Conservation (phyloP, 352 stramenopile genomes). For the Chrysophaeum taylorii region DNA sequence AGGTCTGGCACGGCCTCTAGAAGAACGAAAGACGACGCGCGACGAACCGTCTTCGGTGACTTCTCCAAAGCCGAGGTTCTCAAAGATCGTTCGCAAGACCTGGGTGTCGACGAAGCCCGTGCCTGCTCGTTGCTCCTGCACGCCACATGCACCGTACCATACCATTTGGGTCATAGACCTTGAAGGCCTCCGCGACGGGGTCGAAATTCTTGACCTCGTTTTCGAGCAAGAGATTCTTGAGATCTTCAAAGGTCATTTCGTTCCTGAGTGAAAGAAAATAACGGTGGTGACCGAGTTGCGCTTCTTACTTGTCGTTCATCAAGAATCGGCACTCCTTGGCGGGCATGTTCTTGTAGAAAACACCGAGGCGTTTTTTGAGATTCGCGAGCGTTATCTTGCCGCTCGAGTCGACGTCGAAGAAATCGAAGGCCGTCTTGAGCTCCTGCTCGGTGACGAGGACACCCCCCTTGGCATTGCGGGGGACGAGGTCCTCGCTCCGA, state of each 20-base stretch:
- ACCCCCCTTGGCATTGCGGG: conserved; percentile 56
- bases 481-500: conserved; percentile 13
- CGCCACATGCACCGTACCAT: too few relatives aligned
- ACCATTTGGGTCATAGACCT: conserved; percentile 67
- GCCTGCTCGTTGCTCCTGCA: too few relatives aligned
- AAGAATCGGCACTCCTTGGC: conserved; percentile 62
- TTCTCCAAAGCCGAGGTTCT: conserved; percentile 57
- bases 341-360: conserved; percentile 74
- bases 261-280: neutral
- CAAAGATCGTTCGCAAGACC: conserved; percentile 68
- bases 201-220: conserved; percentile 79
- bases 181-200: conserved; percentile 68
- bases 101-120: conserved; percentile 56
- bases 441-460: conserved; percentile 67
- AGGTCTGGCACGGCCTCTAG: too few relatives aligned
- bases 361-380: conserved; percentile 53
- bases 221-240: conserved; percentile 60
- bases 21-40: too few relatives aligned
- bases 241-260: conserved; percentile 43
- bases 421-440: conserved; percentile 68
- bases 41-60: conserved; percentile 51
- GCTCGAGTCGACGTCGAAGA: conserved; percentile 69
- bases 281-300: neutral
- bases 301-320: conserved; percentile 64
- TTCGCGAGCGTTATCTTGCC: conserved; percentile 63